Conservation (phyloP, 139 green algal genomes). For the Gonium pectorale region DNA sequence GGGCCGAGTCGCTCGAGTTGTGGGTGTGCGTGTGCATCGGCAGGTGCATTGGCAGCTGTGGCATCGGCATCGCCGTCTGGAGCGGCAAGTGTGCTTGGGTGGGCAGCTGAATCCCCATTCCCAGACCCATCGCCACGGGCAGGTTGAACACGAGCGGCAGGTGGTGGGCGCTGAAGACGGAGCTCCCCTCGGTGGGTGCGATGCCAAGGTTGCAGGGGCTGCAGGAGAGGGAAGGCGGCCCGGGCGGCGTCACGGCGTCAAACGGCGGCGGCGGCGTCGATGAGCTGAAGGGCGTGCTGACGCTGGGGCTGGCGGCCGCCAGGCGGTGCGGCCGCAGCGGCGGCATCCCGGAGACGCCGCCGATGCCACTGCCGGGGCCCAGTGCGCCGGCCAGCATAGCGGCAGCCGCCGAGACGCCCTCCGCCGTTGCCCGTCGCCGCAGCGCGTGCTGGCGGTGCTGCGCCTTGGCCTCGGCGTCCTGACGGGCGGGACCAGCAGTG, state of each 20-base stretch:
- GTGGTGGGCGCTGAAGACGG: not conserved
- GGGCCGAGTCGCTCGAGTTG: no score
- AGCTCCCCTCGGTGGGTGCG: not conserved
- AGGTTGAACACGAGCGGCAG: slow-evolving; percentile 6
- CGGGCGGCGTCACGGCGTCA: no score
- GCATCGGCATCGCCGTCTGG: no score
- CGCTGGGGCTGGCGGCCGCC: not conserved
- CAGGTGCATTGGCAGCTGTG: no score
- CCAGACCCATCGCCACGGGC: no score
- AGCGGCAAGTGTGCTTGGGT: no score
- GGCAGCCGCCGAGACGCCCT: not conserved
- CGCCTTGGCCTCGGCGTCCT: slow-evolving; percentile 21
- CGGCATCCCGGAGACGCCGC: not conserved
- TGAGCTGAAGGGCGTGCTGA: not conserved
- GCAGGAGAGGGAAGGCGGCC: not conserved
- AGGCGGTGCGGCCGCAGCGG: slow-evolving; percentile 5
- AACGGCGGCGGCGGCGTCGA: not conserved
- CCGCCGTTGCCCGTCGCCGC: not conserved
- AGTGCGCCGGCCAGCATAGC: not conserved
- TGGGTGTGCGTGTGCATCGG: no score
- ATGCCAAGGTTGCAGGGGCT: no score
- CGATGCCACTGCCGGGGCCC: not conserved
- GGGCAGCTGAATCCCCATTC: no score
- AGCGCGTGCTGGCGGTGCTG: slow-evolving; percentile 5
- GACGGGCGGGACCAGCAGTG: no score